phyloP scores from a whole-genome alignment of 768 basidiomycete species.

The Suillus occidentalis region DNA sequence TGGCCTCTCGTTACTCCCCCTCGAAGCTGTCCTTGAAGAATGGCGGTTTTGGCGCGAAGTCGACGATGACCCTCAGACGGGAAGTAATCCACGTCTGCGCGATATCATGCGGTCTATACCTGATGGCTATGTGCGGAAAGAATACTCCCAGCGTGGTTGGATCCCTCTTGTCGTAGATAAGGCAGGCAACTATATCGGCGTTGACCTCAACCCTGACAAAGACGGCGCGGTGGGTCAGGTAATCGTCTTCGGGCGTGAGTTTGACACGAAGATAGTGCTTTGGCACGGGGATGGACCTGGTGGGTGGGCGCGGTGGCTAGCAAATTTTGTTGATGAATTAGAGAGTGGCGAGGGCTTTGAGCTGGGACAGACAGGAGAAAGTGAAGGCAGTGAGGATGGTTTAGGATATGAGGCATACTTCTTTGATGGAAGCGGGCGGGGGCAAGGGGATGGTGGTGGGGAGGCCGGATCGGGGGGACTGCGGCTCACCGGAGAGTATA shows the following conservation, averaged over 20 bases:
- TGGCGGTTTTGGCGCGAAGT: constrained; percentile 97
- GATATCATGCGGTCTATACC: constrained; percentile 88
- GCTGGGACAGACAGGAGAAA: constrained; percentile 59
- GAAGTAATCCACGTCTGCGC: constrained; percentile 70
- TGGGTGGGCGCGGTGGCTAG: constrained; percentile 96
- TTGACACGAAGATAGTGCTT: constrained; percentile 95
- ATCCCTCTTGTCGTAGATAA: constrained; percentile 93
- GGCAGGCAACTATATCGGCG: constrained; percentile 93
- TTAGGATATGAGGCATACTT: constrained; percentile 88
- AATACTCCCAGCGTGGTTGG: constrained; percentile 96
- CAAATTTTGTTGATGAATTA: constrained; percentile 87
- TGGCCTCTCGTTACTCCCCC: constrained; percentile 87
- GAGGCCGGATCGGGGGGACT: constrained; percentile 72
- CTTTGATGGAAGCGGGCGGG: constrained; percentile 74
- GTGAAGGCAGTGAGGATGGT: constrained; percentile 79
- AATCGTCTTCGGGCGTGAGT: constrained; percentile 98
- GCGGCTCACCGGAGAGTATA: constrained; percentile 80
- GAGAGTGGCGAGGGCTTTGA: constrained; percentile 90
- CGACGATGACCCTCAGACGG: constrained; percentile 84
- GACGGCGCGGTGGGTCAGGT: constrained; percentile 84
- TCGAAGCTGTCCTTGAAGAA: constrained; percentile 92
- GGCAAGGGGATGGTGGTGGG: constrained; percentile 76
- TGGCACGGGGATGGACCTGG: constrained; percentile 87
- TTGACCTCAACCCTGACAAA: constrained; percentile 88
- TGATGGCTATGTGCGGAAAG: constrained; percentile 80